A percentile compares a stretch with the other conserved stretches of the same genome.
Evolutionary conservation across 2,329 filamentous ascomycete species (phyloP).

Genomic region (Huntiella bhutanensis): DNA sequence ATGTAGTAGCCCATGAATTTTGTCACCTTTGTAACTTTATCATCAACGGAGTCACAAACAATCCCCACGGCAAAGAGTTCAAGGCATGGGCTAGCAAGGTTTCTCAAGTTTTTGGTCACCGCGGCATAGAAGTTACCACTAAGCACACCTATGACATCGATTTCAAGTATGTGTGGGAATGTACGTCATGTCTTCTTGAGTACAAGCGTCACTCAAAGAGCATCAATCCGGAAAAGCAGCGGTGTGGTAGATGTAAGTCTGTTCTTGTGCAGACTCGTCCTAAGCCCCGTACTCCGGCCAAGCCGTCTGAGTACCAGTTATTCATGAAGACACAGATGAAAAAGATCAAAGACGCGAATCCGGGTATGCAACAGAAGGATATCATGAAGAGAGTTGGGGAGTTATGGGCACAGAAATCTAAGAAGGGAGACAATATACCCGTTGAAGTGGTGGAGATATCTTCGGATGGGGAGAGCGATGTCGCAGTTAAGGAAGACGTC

Average conservation of each 20-base stretch:
- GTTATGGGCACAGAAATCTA: conserved; percentile 31
- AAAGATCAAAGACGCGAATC: conserved; percentile 35
- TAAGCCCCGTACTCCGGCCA: conserved; percentile 32
- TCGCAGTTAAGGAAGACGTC: neutral
- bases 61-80: conserved; percentile 72
- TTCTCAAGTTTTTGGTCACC: conserved; percentile 34
- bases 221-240: conserved; percentile 51
- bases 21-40: conserved; percentile 90
- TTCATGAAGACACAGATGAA: conserved; percentile 52
- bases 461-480: conserved; percentile 12
- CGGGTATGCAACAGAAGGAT: conserved; percentile 40
- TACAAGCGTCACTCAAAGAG: conserved; percentile 76
- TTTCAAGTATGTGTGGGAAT: conserved; percentile 82
- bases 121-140: conserved; percentile 63
- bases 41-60: conserved; percentile 52
- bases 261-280: conserved; percentile 62
- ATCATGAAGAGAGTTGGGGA: conserved; percentile 50
- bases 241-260: conserved; percentile 60
- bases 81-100: conserved; percentile 49
- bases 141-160: conserved; percentile 81
- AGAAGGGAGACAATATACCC: neutral
- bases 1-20: conserved; percentile 91
- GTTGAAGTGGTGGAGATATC: conserved; percentile 13
- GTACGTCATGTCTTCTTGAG: conserved; percentile 45
- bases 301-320: conserved; percentile 26